Percentiles rank a stretch among this genome's conserved stretches.
Conservation (phyloP, 2,329 filamentous ascomycete genomes). For the Aspergillus tamarii region DNA sequence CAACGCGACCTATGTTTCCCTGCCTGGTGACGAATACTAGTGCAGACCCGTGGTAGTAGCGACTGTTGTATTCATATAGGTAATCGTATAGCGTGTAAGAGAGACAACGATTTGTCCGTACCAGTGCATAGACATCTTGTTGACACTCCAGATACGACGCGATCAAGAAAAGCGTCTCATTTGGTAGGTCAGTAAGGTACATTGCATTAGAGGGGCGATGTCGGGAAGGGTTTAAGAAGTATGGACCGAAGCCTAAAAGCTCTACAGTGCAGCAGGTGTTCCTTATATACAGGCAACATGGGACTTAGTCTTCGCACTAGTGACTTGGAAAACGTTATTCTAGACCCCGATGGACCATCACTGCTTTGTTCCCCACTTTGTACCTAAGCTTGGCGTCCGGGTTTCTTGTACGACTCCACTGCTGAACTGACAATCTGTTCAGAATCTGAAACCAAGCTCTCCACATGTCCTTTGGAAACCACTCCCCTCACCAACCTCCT, state of each 20-base stretch:
- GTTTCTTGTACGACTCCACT: too few relatives aligned
- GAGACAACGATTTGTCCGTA: not conserved
- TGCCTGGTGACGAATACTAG: not conserved
- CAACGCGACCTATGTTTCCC: not conserved
- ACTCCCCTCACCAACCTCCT: too few relatives aligned
- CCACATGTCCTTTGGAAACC: too few relatives aligned
- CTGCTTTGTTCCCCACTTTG: too few relatives aligned
- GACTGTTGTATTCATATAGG: not conserved
- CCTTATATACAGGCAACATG: not conserved
- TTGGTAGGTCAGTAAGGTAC: not conserved
- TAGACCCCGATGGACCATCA: too few relatives aligned
- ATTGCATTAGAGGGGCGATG: not conserved
- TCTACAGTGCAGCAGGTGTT: too few relatives aligned
- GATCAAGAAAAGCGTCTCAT: not conserved
- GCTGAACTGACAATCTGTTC: too few relatives aligned
- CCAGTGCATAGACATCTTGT: not conserved
- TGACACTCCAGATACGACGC: not conserved
- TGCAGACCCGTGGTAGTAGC: not conserved
- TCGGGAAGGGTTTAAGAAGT: not conserved
- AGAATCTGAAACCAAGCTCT: too few relatives aligned
- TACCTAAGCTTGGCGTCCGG: too few relatives aligned
- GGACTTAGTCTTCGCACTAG: not conserved
- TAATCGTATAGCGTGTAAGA: not conserved
- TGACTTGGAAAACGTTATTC: too few relatives aligned
- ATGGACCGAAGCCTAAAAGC: not conserved